Conservation (phyloP, 176 grass and related monocot genomes). For the Carex pumila region DNA sequence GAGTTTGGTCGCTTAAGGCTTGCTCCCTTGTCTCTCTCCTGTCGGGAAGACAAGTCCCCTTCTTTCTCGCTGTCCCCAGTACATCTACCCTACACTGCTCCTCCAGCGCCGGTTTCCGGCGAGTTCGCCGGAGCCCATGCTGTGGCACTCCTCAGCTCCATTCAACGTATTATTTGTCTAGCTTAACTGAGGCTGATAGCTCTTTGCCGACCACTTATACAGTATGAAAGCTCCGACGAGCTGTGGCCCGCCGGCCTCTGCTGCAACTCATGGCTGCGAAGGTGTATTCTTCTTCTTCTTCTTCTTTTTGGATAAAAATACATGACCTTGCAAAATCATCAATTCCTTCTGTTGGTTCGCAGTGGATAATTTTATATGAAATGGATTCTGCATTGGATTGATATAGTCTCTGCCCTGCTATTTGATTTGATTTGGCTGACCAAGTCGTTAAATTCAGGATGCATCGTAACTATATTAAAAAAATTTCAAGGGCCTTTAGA, state of each 20-base stretch:
- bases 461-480: not conserved
- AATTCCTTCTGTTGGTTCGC: not conserved
- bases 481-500: not conserved
- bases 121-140: slow-evolving; percentile 3
- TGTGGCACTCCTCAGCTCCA: not conserved
- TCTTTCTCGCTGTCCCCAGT: slow-evolving; percentile 1
- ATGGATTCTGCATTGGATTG: not conserved
- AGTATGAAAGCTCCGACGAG: slow-evolving; percentile 8
- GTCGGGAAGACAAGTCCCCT: slow-evolving; percentile 18
- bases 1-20: slow-evolving; percentile 7
- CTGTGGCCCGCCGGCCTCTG: not conserved
- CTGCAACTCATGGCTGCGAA: slow-evolving; percentile 21
- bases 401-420: not conserved
- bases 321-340: not conserved
- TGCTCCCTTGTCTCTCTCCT: slow-evolving; percentile 28
- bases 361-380: not conserved
- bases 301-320: not conserved
- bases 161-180: not conserved
- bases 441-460: not conserved
- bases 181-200: not conserved
- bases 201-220: not conserved
- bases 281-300: slow-evolving; percentile 23
- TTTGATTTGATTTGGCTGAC: slow-evolving; percentile 1
- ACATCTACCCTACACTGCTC: not conserved
- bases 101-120: not conserved